Evolutionary conservation across 2,329 filamentous ascomycete genomes (phyloP).

Genomic region (Penicillium verrucosum): DNA sequence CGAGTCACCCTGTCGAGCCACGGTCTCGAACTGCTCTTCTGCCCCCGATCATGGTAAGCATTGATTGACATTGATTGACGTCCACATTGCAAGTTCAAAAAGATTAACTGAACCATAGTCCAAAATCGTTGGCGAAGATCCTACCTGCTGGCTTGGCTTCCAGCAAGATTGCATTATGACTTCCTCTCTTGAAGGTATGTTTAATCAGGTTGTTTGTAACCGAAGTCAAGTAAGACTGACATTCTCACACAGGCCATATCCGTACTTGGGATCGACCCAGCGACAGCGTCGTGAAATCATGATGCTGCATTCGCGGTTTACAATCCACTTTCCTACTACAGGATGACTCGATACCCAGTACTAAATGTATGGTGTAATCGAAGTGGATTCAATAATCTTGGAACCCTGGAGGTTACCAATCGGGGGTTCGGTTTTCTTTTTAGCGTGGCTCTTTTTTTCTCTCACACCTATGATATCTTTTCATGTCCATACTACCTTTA

Average conservation of each 20-base stretch:
- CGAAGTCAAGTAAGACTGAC: constrained; percentile 9
- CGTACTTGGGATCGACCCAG: constrained; percentile 69
- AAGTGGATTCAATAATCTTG: background rate
- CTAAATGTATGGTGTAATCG: background rate
- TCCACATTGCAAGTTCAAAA: background rate
- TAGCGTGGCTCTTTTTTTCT: background rate
- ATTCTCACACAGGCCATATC: constrained; percentile 60
- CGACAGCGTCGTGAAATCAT: constrained; percentile 33
- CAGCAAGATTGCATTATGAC: constrained; percentile 91
- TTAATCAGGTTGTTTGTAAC: constrained; percentile 8
- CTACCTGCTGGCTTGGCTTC: constrained; percentile 87
- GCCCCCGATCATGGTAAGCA: constrained; percentile 79
- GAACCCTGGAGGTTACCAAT: background rate
- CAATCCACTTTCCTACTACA: background rate
- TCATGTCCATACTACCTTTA: background rate
- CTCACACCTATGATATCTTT: background rate
- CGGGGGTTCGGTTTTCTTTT: background rate
- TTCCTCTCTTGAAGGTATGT: constrained; percentile 80
- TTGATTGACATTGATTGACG: constrained; percentile 10
- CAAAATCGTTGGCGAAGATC: constrained; percentile 81
- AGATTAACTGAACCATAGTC: constrained; percentile 50
- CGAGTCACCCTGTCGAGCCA: constrained; percentile 79
- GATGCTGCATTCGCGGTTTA: constrained; percentile 16
- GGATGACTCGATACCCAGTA: background rate
- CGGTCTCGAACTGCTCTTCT: constrained; percentile 77